Base-by-base conservation (phyloP, 768 basidiomycete species). In the Brasilioporus rufonigricans region DNA sequence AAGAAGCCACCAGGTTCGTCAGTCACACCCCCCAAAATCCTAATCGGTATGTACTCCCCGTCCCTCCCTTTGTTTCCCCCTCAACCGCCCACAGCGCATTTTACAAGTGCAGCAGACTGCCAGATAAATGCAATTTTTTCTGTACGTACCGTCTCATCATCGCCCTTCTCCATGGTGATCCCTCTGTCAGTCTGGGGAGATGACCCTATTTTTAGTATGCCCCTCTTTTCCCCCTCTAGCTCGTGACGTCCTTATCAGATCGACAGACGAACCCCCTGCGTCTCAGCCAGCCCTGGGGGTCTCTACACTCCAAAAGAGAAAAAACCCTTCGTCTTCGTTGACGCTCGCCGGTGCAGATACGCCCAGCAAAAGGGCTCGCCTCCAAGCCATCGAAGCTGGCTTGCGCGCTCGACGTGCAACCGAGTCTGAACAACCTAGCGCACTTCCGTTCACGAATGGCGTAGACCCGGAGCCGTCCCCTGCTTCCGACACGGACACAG, bases 51-150 rank as follows among this genome's bases (percentile, higher is more conserved):
- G 70, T 53, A 12, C 33, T 33, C 33, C 3, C 14, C 33, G 14
- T 6, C 24, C 52, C 9, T n/a, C n/a, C 33, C 8, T 24, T 41
- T 14, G 19, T 5, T 14, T 1, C 29, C 4, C 26, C 23, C 45
- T 44, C 50, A 48, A 14, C 0, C 33, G 0, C n/a, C 5, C 1
- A 27, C 53, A 69, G 70, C 57, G 69, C 49, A 3, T 81, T 74
- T 65, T 80, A 74, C 47, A 40, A 36, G n/a, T 81, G 80, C 52
- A 41, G 61, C 7, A 67, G 67, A 51, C n/a, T 4, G 0, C 4
- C 6, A 16, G 45, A 57, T 0, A 26, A 13, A 7, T 71, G 70
- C 27, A 35, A 45, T 0, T 81, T 77, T 53, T 80, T 69, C 32
- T 61, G 79, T 79, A 57, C 24, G 68, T 57, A 16, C 35, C 31